Evolutionary conservation across 1,139 yeast genomes (phyloP), one percentile per base, ranked within the genome.

Genomic region (Debaryomyces subglobosus): DNA sequence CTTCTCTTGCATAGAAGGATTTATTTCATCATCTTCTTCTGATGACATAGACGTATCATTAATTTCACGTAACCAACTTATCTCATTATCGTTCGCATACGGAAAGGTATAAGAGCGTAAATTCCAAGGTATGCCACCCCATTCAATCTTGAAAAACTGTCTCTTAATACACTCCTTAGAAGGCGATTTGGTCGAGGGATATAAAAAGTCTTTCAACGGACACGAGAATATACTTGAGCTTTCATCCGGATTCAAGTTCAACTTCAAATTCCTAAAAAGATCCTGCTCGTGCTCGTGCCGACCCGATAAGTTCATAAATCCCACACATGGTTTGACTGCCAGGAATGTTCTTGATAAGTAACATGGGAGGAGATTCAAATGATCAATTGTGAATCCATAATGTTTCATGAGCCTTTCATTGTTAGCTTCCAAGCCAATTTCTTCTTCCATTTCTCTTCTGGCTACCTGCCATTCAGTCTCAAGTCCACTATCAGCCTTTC

Each of bases 381-480:
- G 79, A 48, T 84, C 86, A 46, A 88, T 69, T 39, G 69, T 65
- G 60, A 85, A 78, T 0, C 86, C 87, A 56, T 67, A 78, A 35
- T 77, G 67, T 5, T 64, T 59, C 25, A 67, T 58, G 41, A 86
- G 67, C 12, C 64, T 65, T 0, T 67, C 72, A 55, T 85, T 79
- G 57, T 76, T 69, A 16, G 76, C 68, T 5, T 82, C 79, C 12
- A 91, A 65, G 0, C 97, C 97, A 45, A 90, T 89, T 63, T 91
- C 97, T 64, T 91, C 97, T 53, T 78, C 82, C 60, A 90, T 85
- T 67, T 91, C 97, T 43, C 97, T 72, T 52, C 96, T 72, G 0
- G 96, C 85, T 33, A 87, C 85, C 46, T 77, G 77, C 77, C 87
- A 86, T 52, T 86, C 89, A 13, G 81, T 65, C 63, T 90, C 97